These are phyloP conservation scores for Wilhelminamyces savonicus DNA, from an alignment of 805 yeast genomes.

Conservation along the genomic window DNA sequence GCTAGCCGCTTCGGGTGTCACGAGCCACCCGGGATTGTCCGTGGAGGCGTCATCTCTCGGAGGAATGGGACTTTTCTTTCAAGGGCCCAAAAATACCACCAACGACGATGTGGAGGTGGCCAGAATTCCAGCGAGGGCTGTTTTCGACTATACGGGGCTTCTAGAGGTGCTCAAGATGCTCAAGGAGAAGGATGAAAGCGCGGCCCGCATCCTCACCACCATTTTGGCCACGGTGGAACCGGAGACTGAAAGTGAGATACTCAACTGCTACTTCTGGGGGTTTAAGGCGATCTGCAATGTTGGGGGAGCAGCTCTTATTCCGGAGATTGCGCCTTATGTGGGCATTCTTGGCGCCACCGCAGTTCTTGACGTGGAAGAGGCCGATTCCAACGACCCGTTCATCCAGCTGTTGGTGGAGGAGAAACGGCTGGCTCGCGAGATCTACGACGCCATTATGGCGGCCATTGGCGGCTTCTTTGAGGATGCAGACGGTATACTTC, in stretches of 20 bases:
- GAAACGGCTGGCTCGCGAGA: too few relatives aligned
- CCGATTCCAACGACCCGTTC: too few relatives aligned
- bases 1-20: constrained; percentile 8
- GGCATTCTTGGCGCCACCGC: neutral
- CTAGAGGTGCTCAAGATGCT: constrained; percentile 12
- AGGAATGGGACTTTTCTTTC: constrained; percentile 25
- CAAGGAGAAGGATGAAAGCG: constrained; percentile 6
- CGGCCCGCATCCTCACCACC: constrained; percentile 14
- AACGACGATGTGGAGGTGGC: constrained; percentile 5
- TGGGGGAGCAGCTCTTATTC: neutral
- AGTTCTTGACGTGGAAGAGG: neutral
- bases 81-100: constrained; percentile 7
- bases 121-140: constrained; percentile 4
- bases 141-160: constrained; percentile 15
- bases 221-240: constrained; percentile 18
- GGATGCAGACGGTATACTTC: too few relatives aligned
- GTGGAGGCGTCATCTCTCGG: constrained; percentile 19
- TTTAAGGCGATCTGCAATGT: constrained; percentile 3
- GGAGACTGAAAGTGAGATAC: constrained; percentile 20
- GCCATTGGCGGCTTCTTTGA: too few relatives aligned
- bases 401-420: too few relatives aligned
- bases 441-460: too few relatives aligned
- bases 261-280: constrained; percentile 18
- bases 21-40: constrained; percentile 8
- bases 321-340: neutral